Base-by-base conservation (phyloP, 176 grass and related monocot genomes). In the Aegilops sharonensis region DNA sequence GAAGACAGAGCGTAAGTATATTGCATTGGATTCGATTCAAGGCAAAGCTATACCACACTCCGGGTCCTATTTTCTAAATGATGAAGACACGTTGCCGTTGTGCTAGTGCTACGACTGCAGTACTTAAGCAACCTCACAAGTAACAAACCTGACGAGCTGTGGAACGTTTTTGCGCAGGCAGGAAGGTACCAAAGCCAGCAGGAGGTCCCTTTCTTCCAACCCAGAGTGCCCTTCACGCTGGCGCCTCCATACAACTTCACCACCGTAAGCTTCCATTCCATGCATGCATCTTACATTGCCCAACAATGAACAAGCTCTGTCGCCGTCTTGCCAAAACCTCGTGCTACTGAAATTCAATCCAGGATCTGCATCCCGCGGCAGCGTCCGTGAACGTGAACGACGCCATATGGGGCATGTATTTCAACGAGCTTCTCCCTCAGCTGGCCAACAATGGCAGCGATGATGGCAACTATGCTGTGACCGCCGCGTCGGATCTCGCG, bases 121-220 rank as follows among this genome's bases (percentile, higher is more conserved):
- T 52, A 14, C 68, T 78, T 61, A 79, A 84, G 74, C 74, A 84
- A 72, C 72, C 72, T 30, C 54, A 72, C 23, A 21, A 8, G 5
- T 54, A 54, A 54, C 50, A 11, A 8, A 75, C 32, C 32, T 35
- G 31, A 66, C 64, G 6, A 75, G 7, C 21, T 76, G 56, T 43
- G 74, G 20, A 30, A 60, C 43, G 57, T 75, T 42, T 42, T 86
- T 3, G 56, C 15, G 75, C 24, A 98, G 96, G 79, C 78, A 47
- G 96, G 93, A 74, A 87, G 90, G 84, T 98, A 98, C 85, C 92
- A 84, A 77, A 94, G 88, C 70, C 96, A 88, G 74, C 86, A 91
- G 87, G 93, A 98, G 80, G 89, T 98, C 69, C 92, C 93, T 24
- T 98, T 95, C 86, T 95, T 95, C 87, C 88, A 85, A 64, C 74